Evolutionary conservation across 805 yeast genomes (phyloP).

Genomic region (Ogataea zsoltii): DNA sequence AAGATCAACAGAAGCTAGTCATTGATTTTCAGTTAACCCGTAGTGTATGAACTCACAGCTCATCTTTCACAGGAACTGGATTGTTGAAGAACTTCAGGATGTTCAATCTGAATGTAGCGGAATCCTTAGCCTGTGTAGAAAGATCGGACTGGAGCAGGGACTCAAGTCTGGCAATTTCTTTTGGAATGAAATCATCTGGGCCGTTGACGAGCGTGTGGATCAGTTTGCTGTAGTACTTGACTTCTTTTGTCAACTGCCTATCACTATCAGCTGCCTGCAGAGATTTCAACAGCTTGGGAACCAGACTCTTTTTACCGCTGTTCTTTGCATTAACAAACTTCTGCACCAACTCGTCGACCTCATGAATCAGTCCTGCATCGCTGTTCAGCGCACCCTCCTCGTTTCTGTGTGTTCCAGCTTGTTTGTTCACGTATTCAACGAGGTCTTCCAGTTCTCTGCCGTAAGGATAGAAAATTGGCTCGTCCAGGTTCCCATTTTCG

Average conservation of each 20-base stretch:
- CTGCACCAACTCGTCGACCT: slow-evolving; percentile 32
- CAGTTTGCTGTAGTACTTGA: slow-evolving; percentile 51
- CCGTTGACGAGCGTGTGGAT: slow-evolving; percentile 46
- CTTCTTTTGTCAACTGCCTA: slow-evolving; percentile 22
- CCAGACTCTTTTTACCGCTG: slow-evolving; percentile 25
- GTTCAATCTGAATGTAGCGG: slow-evolving; percentile 52
- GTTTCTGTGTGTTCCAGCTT: slow-evolving; percentile 41
- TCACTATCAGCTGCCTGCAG: slow-evolving; percentile 35
- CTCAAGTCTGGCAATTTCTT: slow-evolving; percentile 49
- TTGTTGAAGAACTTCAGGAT: slow-evolving; percentile 39
- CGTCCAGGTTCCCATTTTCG: slow-evolving; percentile 38
- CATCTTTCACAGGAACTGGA: slow-evolving; percentile 19
- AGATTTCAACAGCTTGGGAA: slow-evolving; percentile 38
- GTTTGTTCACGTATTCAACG: slow-evolving; percentile 49
- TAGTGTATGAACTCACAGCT: too few species aligned
- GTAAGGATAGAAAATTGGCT: slow-evolving; percentile 39
- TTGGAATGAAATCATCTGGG: slow-evolving; percentile 41
- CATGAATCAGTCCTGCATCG: slow-evolving; percentile 42
- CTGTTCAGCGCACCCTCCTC: slow-evolving; percentile 40
- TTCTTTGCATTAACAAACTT: slow-evolving; percentile 34
- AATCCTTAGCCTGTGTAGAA: slow-evolving; percentile 46
- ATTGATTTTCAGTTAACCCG: too few species aligned
- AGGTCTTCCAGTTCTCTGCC: slow-evolving; percentile 48
- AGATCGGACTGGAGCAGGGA: slow-evolving; percentile 43
- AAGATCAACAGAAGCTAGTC: too few species aligned